Base-by-base conservation (phyloP, 2,329 filamentous ascomycete genomes). In the Cytospora piceicola region DNA sequence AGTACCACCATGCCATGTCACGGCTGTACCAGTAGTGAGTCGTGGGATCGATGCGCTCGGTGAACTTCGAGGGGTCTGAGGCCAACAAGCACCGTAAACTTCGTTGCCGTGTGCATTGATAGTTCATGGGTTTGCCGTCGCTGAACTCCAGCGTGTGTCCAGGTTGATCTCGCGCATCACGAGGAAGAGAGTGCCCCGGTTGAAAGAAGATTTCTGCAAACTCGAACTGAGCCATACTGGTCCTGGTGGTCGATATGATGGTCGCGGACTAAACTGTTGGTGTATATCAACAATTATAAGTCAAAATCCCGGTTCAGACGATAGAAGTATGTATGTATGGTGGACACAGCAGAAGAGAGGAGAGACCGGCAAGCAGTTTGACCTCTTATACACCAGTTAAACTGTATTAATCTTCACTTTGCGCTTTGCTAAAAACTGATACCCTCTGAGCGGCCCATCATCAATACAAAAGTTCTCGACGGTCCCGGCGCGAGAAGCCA, bases 1-100 rank as follows among this genome's bases (percentile, higher is more conserved):
- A 60, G 30, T 29, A 60, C 46, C 46, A 60, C 58, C 58, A 53
- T 12, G 20, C 30, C 58, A 60, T 60, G 9, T 60, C 58, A 12
- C 30, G 3, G 58, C 46, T 52, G 32, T 17, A n/a, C 58, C 58
- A 60, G 46, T 60, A 60, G n/a, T 60, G 46, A 30, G 46, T 53
- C 11, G n/a, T n/a, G 1, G n/a, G 30, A 1, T 11, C 8, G n/a
- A n/a, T 14, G 11, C 22, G 27, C 22, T 9, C 7, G 24, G 30
- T 17, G 1, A 61, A 52, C 11, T 27, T 29, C 11, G 32, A 42
- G 8, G n/a, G n/a, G 59, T 30, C 24, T 54, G 59, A 54, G 32
- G 30, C 27, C 17, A 20, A 49, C 24, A 54, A 17, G n/a, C 32
- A 54, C n/a, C 6, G 39, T 42, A 7, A 42, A 9, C 4, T 17